These are phyloP conservation scores for Athelia sp. DNA, from an alignment of 1,284 basidiomycete species.

Conservation along the genomic window DNA sequence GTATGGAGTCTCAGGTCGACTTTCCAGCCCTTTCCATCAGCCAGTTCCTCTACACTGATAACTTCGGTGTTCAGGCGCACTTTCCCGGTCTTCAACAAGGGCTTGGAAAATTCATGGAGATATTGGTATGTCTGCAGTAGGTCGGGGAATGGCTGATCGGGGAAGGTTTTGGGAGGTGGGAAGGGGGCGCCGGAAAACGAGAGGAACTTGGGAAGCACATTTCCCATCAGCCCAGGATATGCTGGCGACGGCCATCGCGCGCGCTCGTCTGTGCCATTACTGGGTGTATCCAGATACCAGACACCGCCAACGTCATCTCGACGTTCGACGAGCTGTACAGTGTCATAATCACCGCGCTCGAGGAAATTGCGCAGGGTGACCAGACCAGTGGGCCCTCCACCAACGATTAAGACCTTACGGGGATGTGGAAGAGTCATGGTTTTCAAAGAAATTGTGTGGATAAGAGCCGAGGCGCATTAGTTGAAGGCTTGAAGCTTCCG, in stretches of 20 bases:
- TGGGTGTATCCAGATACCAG: constrained; percentile 25
- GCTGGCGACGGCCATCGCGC: constrained; percentile 39
- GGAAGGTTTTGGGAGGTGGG: constrained; percentile 20
- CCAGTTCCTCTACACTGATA: constrained; percentile 28
- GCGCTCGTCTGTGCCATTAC: constrained; percentile 1
- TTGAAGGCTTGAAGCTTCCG: too few species aligned
- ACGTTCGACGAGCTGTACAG: constrained; percentile 37
- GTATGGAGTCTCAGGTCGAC: constrained; percentile 35
- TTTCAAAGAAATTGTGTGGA: too few species aligned
- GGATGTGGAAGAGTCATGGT: not conserved
- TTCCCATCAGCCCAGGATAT: constrained; percentile 41
- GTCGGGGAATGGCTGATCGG: constrained; percentile 38
- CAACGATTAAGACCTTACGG: constrained; percentile 32
- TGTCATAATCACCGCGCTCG: constrained; percentile 29
- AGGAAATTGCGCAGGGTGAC: constrained; percentile 39
- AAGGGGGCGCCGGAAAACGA: constrained; percentile 35
- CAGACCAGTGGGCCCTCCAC: constrained; percentile 39
- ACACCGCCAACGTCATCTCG: constrained; percentile 41
- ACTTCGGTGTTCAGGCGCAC: constrained; percentile 38
- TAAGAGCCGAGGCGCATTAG: too few species aligned
- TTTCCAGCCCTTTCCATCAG: constrained; percentile 29
- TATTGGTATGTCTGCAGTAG: constrained; percentile 37
- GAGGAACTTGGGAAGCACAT: constrained; percentile 42
- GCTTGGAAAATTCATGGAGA: constrained; percentile 31
- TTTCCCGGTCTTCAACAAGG: constrained; percentile 24